phyloP scores from a whole-genome alignment of 129 eudicot genomes.

The Tagetes erecta region DNA sequence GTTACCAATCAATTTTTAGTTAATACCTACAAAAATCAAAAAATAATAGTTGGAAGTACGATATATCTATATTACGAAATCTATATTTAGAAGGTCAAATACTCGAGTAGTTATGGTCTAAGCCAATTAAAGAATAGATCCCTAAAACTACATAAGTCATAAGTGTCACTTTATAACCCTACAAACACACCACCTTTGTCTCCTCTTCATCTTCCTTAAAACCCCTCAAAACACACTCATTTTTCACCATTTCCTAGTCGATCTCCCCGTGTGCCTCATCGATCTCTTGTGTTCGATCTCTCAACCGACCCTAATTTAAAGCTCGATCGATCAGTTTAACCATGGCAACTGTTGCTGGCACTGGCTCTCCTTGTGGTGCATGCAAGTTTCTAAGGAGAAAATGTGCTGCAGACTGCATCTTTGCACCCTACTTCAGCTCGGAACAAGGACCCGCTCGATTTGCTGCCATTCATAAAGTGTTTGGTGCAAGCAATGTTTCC shows the following conservation, averaged over 20 bases:
- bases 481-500: conserved; percentile 96
- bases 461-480: conserved; percentile 98
- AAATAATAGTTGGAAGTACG: no score
- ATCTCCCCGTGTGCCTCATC: conserved; percentile 58
- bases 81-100: conserved; percentile 30
- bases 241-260: conserved; percentile 74
- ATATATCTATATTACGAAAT: neutral
- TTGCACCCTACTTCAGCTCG: conserved; percentile 94
- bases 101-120: conserved; percentile 22
- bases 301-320: neutral
- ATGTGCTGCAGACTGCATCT: conserved; percentile 86
- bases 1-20: no score
- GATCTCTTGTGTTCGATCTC: neutral
- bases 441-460: conserved; percentile 96
- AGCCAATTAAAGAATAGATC: conserved; percentile 29
- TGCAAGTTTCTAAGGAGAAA: conserved; percentile 95
- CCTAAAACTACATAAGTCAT: conserved; percentile 55
- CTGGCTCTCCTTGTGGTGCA: conserved; percentile 97
- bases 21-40: no score
- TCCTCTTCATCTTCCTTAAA: conserved; percentile 52
- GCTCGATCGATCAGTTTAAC: neutral
- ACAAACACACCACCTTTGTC: conserved; percentile 67
- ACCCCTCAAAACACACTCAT: conserved; percentile 30
- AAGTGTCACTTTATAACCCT: conserved; percentile 75
- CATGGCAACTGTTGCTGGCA: conserved; percentile 51